Evolutionary conservation across 208 protist species (phyloP).

Genomic region (Wallacemonas rigidus): DNA sequence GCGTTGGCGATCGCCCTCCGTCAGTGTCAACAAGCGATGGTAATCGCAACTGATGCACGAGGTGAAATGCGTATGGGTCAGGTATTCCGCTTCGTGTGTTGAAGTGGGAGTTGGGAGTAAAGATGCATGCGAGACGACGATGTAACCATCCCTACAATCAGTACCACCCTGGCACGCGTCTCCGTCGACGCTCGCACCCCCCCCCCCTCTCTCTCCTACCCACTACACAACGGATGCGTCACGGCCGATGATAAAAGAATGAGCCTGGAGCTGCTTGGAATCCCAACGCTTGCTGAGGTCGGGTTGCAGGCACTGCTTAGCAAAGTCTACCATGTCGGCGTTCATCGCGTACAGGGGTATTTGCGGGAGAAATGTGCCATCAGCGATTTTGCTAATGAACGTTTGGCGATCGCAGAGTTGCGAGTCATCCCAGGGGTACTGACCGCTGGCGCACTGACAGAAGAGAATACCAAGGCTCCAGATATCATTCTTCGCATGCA

Average conservation of each 20-base stretch:
- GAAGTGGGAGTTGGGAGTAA: no score
- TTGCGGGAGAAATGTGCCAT: conserved; percentile 26
- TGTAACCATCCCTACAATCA: no score
- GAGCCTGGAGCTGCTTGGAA: conserved; percentile 41
- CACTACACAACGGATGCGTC: background rate
- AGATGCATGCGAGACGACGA: no score
- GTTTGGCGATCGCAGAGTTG: conserved; percentile 33
- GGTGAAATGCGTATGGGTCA: no score
- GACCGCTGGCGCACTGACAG: conserved; percentile 65
- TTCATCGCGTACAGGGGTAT: conserved; percentile 31
- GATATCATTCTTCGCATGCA: conserved; percentile 71
- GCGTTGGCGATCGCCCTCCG: no score
- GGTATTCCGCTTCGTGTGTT: no score
- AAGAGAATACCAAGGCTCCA: conserved; percentile 79
- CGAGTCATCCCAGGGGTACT: conserved; percentile 52
- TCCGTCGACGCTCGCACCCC: background rate
- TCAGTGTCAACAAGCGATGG: no score
- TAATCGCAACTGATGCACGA: no score
- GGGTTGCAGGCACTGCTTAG: conserved; percentile 41
- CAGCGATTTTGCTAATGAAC: conserved; percentile 45
- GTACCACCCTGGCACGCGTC: no score
- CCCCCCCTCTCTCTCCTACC: background rate
- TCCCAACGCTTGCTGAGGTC: conserved; percentile 35
- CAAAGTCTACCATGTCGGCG: conserved; percentile 34
- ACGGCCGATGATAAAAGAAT: conserved; percentile 47